phyloP scores from a whole-genome alignment of 805 yeast species.

The Zygosaccharomyces pseudorouxii region DNA sequence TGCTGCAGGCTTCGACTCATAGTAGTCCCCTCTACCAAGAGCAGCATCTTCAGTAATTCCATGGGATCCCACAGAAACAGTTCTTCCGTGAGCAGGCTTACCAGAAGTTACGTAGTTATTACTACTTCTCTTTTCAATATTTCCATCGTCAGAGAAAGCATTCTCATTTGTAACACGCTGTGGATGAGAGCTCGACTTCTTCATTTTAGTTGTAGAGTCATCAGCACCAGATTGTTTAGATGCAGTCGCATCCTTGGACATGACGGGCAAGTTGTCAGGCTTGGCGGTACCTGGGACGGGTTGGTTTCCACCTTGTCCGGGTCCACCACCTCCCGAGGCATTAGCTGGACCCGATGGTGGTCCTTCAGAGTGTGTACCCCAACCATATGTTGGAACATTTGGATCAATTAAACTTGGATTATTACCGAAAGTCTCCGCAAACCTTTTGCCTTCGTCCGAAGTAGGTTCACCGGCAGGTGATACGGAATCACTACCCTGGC shows the following conservation, averaged over 20 bases:
- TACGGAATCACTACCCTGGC: neutral
- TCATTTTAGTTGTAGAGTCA: neutral
- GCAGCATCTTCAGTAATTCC: neutral
- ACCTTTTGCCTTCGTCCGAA: conserved; percentile 5
- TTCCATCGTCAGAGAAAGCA: neutral
- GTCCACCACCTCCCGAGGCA: neutral
- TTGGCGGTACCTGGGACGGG: neutral
- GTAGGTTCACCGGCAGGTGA: neutral
- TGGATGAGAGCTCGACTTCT: neutral
- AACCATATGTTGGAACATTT: conserved; percentile 25
- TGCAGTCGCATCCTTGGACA: neutral
- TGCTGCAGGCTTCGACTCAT: too few relatives aligned
- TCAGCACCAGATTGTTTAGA: neutral
- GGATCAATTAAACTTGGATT: conserved; percentile 32
- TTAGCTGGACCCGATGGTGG: neutral
- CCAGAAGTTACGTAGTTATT: conserved; percentile 8
- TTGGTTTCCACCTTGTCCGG: neutral
- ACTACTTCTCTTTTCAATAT: neutral
- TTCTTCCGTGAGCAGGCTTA: conserved; percentile 3
- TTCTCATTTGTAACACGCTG: neutral
- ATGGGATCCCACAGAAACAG: conserved; percentile 10
- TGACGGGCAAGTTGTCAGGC: neutral
- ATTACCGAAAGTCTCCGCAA: conserved; percentile 24
- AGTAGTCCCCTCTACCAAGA: neutral
- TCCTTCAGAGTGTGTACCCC: neutral